Evolutionary conservation across 2,329 filamentous ascomycete species (phyloP), one percentile per base, ranked within the genome.

Genomic region (Pseudogymnoascus sp.): DNA sequence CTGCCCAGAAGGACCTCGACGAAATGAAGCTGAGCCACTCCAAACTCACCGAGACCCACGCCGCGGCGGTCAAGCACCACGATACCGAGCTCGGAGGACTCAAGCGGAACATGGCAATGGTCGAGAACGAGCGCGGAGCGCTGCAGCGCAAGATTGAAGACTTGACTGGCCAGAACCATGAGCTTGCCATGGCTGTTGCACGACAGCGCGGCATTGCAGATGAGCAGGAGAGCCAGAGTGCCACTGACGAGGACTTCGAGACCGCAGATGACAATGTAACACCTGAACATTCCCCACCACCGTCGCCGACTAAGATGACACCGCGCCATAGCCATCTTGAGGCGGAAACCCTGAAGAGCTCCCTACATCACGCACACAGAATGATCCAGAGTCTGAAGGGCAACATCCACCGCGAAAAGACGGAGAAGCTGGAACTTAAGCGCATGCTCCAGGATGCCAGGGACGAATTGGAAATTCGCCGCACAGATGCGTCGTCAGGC

Each of bases 381-480:
- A 97, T 96, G 76, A 97, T 99, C 62, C 93, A 97, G 73, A 96
- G 91, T 69, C 83, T 97, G 67, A 91, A 96, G 74, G 91, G 89
- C 73, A 96, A 92, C 69, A 89, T 97, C 54, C 93, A 99, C 73
- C 89, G 94, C 34, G 94, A 99, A 74, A 99, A 97, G 85, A 97
- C 93, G 0, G 94, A 99, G 74, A 99, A 97, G 79, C 83, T 97
- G 28, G 94, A 99, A 74, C 83, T 97, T 60, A 92, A 91, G 75
- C 89, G 93, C 63, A 90, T 99, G 82, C 83, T 97, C 30, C 93
- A 97, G 75, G 94, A 99, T 69, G 88, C 93, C 22, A 86, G 92
- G 35, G 94, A 99, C 71, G 94, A 99, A 70, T 77, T 99, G 28
- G 94, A 89, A 70, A 81, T 84, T 54, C 83, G 86, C 63, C 79